Evolutionary conservation across 768 basidiomycete species (phyloP).

Genomic region (Rhodocollybia butyracea): DNA sequence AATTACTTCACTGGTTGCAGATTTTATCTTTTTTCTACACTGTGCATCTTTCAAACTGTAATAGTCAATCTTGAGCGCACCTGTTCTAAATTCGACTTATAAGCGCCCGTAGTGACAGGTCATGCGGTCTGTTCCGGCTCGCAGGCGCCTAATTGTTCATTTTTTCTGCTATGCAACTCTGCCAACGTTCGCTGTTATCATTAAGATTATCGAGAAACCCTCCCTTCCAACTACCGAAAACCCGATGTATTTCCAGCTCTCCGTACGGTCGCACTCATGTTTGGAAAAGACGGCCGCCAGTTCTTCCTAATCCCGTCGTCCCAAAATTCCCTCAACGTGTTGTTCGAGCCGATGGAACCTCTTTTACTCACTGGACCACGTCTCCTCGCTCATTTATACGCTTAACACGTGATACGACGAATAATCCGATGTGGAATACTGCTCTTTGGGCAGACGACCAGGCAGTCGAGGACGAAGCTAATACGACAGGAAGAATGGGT

Average conservation of each 20-base stretch:
- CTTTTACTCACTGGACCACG: slow-evolving; percentile 85
- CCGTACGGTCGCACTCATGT: slow-evolving; percentile 86
- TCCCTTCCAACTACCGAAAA: slow-evolving; percentile 12
- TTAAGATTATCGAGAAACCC: no score
- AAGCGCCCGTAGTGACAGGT: no score
- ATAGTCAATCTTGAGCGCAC: no score
- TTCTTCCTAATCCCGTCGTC: slow-evolving; percentile 79
- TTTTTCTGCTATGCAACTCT: no score
- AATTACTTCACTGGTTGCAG: no score
- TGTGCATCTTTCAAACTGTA: no score
- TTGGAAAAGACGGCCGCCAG: slow-evolving; percentile 63
- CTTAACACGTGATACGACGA: slow-evolving; percentile 84
- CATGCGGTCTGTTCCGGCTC: no score
- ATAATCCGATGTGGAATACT: slow-evolving; percentile 85
- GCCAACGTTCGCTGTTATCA: background rate
- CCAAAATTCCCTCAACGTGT: slow-evolving; percentile 86
- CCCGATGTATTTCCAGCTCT: slow-evolving; percentile 58
- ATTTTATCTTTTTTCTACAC: no score
- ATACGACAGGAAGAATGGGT: slow-evolving; percentile 73
- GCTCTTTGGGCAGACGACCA: slow-evolving; percentile 48
- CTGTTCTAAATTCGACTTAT: no score
- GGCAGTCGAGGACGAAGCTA: slow-evolving; percentile 64
- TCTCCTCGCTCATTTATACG: slow-evolving; percentile 76
- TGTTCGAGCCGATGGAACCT: slow-evolving; percentile 84
- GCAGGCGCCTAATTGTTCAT: no score